Conservation (phyloP, 2,329 filamentous ascomycete genomes). For the Thelonectria discophora region DNA sequence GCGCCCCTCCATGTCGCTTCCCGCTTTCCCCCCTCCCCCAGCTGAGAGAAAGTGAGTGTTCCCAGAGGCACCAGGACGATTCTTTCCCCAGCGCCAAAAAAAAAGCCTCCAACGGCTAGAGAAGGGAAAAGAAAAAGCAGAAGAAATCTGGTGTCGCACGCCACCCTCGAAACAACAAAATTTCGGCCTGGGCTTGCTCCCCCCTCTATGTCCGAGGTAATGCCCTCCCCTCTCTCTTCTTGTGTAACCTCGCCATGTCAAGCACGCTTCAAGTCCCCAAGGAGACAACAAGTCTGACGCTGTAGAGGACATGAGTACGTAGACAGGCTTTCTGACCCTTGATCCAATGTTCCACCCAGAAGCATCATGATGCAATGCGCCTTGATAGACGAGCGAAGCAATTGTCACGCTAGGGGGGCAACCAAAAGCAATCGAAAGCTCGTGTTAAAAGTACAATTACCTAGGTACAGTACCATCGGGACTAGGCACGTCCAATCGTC, state of each 20-base stretch:
- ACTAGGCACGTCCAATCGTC: slow-evolving; percentile 29
- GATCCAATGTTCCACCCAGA: slow-evolving; percentile 33
- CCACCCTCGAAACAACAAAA: too few relatives aligned
- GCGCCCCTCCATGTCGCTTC: slow-evolving; percentile 33
- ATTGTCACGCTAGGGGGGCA: slow-evolving; percentile 23
- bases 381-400: slow-evolving; percentile 18
- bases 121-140: too few relatives aligned
- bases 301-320: slow-evolving; percentile 13
- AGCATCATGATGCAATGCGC: slow-evolving; percentile 31
- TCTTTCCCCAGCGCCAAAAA: slow-evolving; percentile 31
- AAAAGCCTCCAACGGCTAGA: slow-evolving; percentile 14
- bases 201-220: slow-evolving; percentile 31
- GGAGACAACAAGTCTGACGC: slow-evolving; percentile 14
- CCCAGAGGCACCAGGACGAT: neutral
- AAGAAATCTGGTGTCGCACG: too few relatives aligned
- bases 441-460: slow-evolving; percentile 26
- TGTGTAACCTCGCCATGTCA: slow-evolving; percentile 31
- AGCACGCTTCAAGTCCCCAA: slow-evolving; percentile 22
- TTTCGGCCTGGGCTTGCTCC: too few relatives aligned
- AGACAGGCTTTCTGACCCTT: slow-evolving; percentile 20
- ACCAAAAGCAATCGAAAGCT: slow-evolving; percentile 22
- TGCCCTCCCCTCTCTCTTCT: slow-evolving; percentile 11
- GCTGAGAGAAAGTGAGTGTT: slow-evolving; percentile 1
- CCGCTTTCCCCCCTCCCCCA: slow-evolving; percentile 32
- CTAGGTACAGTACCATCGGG: slow-evolving; percentile 11